Conservation (phyloP, 2,329 filamentous ascomycete species). For the Colletotrichum sp. region DNA sequence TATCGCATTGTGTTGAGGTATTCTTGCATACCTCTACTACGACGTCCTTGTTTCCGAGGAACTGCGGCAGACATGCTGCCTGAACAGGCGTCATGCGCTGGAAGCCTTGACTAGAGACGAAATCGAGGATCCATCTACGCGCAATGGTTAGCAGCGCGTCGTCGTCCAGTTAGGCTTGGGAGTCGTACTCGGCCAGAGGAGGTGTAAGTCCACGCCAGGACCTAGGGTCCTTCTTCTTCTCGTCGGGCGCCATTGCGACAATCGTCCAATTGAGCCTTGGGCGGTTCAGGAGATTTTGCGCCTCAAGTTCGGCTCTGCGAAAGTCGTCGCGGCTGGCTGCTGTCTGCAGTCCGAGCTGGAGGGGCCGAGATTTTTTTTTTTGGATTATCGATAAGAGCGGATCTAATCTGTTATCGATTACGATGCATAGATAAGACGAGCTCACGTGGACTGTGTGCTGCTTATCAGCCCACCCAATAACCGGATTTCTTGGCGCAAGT, state of each 20-base stretch:
- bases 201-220: constrained; percentile 47
- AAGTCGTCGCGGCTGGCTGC: neutral
- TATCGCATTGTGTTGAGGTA: rapidly evolving
- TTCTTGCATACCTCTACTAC: constrained; percentile 72
- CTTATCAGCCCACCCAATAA: neutral
- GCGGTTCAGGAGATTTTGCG: neutral
- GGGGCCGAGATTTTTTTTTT: constrained; percentile 20
- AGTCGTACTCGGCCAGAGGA: constrained; percentile 35
- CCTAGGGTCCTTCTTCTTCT: constrained; percentile 51
- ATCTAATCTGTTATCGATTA: neutral
- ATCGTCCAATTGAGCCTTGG: neutral
- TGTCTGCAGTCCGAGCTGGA: neutral
- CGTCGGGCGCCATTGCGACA: constrained; percentile 34
- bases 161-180: constrained; percentile 52
- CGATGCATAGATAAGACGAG: neutral
- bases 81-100: constrained; percentile 92
- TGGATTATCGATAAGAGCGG: constrained; percentile 2
- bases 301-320: neutral
- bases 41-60: constrained; percentile 89
- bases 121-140: constrained; percentile 85
- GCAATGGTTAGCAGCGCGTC: constrained; percentile 68
- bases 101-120: constrained; percentile 85
- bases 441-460: neutral
- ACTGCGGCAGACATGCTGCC: constrained; percentile 86
- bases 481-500: constrained; percentile 2